Evolutionary conservation across 192 early-diverging fungal species (phyloP).

Genomic region (Endogone sp.): DNA sequence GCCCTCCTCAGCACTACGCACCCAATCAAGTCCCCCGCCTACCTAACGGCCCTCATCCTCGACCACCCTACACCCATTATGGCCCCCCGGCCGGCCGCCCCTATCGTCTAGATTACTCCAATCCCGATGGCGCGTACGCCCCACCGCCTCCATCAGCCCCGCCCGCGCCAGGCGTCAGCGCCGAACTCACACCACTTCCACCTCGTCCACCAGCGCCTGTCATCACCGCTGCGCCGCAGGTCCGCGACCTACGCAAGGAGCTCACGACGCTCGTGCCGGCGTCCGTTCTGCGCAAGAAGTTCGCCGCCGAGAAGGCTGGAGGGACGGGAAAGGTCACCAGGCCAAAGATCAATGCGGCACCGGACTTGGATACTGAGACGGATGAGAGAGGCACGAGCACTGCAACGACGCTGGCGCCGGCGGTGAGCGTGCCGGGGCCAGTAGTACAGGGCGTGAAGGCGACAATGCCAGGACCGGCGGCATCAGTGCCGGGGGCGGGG

Average conservation of each 20-base stretch:
- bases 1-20: not conserved
- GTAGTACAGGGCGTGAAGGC: too few species aligned
- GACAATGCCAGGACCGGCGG: constrained; percentile 5
- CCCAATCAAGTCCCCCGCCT: constrained; percentile 38
- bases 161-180: constrained; percentile 29
- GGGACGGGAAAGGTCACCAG: constrained; percentile 22
- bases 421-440: too few species aligned
- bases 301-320: constrained; percentile 16
- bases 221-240: constrained; percentile 64
- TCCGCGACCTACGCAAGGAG: constrained; percentile 75
- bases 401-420: constrained; percentile 1
- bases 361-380: constrained; percentile 47
- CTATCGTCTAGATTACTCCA: not conserved
- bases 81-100: constrained; percentile 30
- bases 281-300: constrained; percentile 44
- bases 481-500: constrained; percentile 2
- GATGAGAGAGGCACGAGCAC: constrained; percentile 9
- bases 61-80: constrained; percentile 29
- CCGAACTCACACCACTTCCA: constrained; percentile 29
- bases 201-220: constrained; percentile 28
- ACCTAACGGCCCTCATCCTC: constrained; percentile 37
- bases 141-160: not conserved
- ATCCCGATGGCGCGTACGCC: not conserved
- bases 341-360: constrained; percentile 61
- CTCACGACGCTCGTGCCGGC: constrained; percentile 63